Evolutionary conservation across 108 stramenopile genomes (phyloP).

Genomic region (Fragilariopsis cylindrus): DNA sequence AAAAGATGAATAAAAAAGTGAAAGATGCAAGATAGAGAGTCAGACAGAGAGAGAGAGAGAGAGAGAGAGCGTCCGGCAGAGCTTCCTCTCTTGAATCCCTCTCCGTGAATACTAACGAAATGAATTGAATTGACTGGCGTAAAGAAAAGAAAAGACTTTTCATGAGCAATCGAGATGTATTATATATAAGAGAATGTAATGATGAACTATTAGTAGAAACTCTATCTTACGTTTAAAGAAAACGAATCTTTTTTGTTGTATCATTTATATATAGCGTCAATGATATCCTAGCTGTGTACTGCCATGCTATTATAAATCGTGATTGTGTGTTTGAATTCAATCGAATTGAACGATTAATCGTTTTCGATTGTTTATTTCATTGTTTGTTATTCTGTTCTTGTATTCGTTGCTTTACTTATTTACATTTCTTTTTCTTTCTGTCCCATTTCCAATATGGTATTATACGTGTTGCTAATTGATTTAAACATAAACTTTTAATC

Average conservation of each 20-base stretch:
- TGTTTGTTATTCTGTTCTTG: not conserved
- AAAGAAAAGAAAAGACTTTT: not conserved
- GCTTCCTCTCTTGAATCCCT: not conserved
- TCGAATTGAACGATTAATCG: not conserved
- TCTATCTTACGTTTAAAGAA: too few species aligned
- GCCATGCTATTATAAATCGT: not conserved
- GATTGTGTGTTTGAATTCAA: not conserved
- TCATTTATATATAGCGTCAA: not conserved
- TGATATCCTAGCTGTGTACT: not conserved
- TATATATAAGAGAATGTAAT: not conserved
- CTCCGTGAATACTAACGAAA: not conserved
- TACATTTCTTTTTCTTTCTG: conserved; percentile 3
- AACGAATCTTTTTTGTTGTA: not conserved
- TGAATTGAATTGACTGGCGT: not conserved
- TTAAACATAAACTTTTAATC: conserved; percentile 47
- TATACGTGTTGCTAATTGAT: conserved; percentile 35
- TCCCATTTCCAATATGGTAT: conserved; percentile 36
- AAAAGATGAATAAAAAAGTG: conserved; percentile 2
- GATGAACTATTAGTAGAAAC: too few species aligned
- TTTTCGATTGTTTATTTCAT: not conserved
- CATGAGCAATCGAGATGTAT: not conserved
- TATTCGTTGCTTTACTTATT: not conserved
- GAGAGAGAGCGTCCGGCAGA: not conserved
- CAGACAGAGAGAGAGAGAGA: not conserved
- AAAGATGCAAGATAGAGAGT: not conserved